Evolutionary conservation across 2,329 filamentous ascomycete genomes (phyloP), one percentile per base, ranked within the genome.

Genomic region (Penicillium polonicum): DNA sequence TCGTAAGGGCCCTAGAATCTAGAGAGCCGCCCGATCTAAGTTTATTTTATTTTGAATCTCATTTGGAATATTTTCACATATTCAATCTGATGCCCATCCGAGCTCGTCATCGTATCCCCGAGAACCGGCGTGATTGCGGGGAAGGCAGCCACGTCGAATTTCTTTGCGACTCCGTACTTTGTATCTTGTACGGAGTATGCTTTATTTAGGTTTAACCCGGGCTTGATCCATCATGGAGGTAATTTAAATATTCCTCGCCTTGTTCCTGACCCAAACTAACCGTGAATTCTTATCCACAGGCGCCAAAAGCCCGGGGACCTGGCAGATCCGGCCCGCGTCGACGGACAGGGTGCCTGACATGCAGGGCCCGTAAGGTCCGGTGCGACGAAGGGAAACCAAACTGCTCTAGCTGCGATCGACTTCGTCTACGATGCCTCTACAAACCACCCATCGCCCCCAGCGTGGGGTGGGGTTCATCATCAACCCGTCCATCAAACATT

Each of bases 301-400:
- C 61, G 53, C 68, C 67, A 55, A 65, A 61, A 66, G 69, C 71
- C 55, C 70, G 67, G 56, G 71, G 72, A 55, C 59, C 66, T 51
- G 72, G 72, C 48, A 67, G 72, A 39, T 73, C 72, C 42, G 72
- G 72, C 35, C 72, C 72, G 33, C 72, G 72, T 43, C 65, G 70
- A 44, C 65, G 70, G 48, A 73, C 71, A 12, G 72, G 72, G 25
- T 74, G 72, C 52, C 53, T 73, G 50, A 74, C 72, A 49, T 74
- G 72, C 57, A 64, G 72, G 46, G 65, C 70, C 29, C 70, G 72
- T 49, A 74, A 74, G 57, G 72, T 74, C 27, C 70, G 70, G 48
- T 74, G 72, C 57, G 71, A 73, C 55, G 71, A 74, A 55, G 39
- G 62, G 9, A 74, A 73, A 52, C 72, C 72, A 7, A 64, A 62